phyloP scores from a whole-genome alignment of 495 filamentous ascomycete species.

The Ascodesmis nigricans region DNA sequence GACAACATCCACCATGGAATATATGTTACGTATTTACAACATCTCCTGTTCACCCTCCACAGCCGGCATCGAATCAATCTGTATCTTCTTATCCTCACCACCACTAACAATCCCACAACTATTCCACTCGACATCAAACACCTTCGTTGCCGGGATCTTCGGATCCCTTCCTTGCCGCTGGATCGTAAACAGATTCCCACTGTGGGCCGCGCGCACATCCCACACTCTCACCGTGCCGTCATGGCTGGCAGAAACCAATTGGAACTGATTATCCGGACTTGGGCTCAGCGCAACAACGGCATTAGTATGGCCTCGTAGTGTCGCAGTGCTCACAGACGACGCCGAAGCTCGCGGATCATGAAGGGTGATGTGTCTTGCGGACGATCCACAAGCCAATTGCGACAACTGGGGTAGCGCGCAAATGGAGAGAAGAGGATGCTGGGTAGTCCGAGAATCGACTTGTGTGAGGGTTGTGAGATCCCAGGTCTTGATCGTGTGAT shows the following conservation, averaged over 20 bases:
- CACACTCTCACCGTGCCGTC: constrained; percentile 82
- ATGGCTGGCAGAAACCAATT: constrained; percentile 60
- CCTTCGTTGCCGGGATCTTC: constrained; percentile 32
- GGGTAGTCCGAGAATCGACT: constrained; percentile 59
- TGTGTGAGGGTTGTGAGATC: constrained; percentile 56
- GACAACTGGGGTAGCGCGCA: constrained; percentile 38
- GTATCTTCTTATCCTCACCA: constrained; percentile 79
- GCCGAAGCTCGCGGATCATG: constrained; percentile 67
- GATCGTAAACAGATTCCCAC: constrained; percentile 63
- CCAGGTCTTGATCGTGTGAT: constrained; percentile 76
- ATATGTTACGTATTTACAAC: too few species aligned
- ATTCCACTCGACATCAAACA: constrained; percentile 71
- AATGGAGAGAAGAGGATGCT: constrained; percentile 59
- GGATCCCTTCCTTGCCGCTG: constrained; percentile 42
- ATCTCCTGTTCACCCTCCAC: too few species aligned
- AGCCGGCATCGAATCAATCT: constrained; percentile 45
- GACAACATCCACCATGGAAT: too few species aligned
- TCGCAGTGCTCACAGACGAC: constrained; percentile 54
- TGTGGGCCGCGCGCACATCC: constrained; percentile 63
- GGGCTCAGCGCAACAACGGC: constrained; percentile 48
- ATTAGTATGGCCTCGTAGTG: constrained; percentile 73
- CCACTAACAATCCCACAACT: constrained; percentile 71
- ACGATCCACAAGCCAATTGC: constrained; percentile 64
- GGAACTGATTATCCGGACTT: constrained; percentile 51
- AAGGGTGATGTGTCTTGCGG: constrained; percentile 68